Percentiles rank a stretch among this genome's conserved stretches.
These are phyloP conservation scores for Penicillium alfredii DNA, from an alignment of 495 filamentous ascomycete species.

Conservation along the genomic window DNA sequence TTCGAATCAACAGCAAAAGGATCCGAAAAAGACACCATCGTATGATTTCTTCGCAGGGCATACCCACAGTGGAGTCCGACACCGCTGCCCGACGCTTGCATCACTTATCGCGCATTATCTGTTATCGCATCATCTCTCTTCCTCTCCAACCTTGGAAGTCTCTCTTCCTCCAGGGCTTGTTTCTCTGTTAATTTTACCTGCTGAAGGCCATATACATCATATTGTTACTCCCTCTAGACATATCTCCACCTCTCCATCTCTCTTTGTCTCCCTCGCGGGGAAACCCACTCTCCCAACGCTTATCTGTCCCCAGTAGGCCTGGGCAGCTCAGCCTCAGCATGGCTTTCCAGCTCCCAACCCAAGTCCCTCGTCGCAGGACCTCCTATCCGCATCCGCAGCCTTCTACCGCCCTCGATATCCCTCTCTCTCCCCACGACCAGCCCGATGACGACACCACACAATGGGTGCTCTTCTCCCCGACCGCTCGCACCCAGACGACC, in stretches of 20 bases:
- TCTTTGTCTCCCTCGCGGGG: conserved; percentile 18
- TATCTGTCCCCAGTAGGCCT: conserved; percentile 6
- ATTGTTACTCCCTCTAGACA: neutral
- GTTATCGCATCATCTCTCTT: conserved; percentile 20
- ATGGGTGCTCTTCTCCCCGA: conserved; percentile 94
- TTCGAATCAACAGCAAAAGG: too few relatives aligned
- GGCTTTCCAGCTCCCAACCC: conserved; percentile 78
- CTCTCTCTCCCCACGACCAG: conserved; percentile 32
- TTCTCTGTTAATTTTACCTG: too few relatives aligned
- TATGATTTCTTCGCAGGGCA: too few relatives aligned
- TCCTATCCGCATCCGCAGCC: conserved; percentile 47
- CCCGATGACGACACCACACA: conserved; percentile 68
- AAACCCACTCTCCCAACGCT: conserved; percentile 20
- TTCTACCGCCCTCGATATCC: conserved; percentile 30
- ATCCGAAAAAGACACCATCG: too few relatives aligned
- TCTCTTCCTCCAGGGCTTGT: neutral
- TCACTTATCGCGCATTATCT: conserved; percentile 10
- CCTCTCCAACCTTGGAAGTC: too few relatives aligned
- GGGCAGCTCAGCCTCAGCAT: too few relatives aligned
- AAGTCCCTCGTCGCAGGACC: conserved; percentile 54
- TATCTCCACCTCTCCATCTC: too few relatives aligned
- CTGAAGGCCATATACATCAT: too few relatives aligned
- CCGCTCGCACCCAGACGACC: conserved; percentile 60
- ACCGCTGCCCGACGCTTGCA: conserved; percentile 15
- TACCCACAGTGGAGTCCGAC: conserved; percentile 7